Conservation (phyloP, 805 yeast species). For the Candida ovalis region DNA sequence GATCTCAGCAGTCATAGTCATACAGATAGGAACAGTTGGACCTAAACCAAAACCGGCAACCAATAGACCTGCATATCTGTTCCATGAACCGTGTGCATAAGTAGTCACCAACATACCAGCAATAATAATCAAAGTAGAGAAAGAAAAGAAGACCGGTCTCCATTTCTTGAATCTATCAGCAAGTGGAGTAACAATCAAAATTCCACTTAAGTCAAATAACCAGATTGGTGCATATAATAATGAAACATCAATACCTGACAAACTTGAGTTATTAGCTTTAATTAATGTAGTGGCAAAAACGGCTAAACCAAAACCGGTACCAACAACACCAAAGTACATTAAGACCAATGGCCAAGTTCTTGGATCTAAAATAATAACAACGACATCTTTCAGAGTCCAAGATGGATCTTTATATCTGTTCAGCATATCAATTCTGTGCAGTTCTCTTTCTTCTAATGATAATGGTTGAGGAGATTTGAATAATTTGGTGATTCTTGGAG, state of each 20-base stretch:
- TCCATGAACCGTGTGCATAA: slow-evolving; percentile 71
- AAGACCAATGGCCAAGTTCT: slow-evolving; percentile 77
- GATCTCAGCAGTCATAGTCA: slow-evolving; percentile 80
- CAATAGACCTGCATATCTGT: slow-evolving; percentile 72
- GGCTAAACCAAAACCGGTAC: slow-evolving; percentile 84
- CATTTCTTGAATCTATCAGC: slow-evolving; percentile 63
- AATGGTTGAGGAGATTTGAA: slow-evolving; percentile 42
- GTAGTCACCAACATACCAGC: slow-evolving; percentile 74
- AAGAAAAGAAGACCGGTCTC: slow-evolving; percentile 60
- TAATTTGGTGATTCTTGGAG: slow-evolving; percentile 14
- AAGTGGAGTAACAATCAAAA: slow-evolving; percentile 70
- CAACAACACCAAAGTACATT: slow-evolving; percentile 93
- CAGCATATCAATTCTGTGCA: slow-evolving; percentile 61
- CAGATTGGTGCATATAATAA: slow-evolving; percentile 85
- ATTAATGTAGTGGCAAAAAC: slow-evolving; percentile 82
- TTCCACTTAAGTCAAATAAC: slow-evolving; percentile 79
- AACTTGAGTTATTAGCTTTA: slow-evolving; percentile 54
- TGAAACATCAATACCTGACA: slow-evolving; percentile 66
- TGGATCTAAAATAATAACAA: slow-evolving; percentile 51
- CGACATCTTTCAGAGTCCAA: slow-evolving; percentile 63
- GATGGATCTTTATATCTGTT: slow-evolving; percentile 40
- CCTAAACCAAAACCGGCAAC: slow-evolving; percentile 87
- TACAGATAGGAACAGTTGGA: slow-evolving; percentile 84
- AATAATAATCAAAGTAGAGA: slow-evolving; percentile 64
- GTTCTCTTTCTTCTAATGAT: slow-evolving; percentile 42